Evolutionary conservation across 306 rosid genomes (phyloP), one percentile per base, ranked within the genome.

Genomic region (Mimosa bimucronata): DNA sequence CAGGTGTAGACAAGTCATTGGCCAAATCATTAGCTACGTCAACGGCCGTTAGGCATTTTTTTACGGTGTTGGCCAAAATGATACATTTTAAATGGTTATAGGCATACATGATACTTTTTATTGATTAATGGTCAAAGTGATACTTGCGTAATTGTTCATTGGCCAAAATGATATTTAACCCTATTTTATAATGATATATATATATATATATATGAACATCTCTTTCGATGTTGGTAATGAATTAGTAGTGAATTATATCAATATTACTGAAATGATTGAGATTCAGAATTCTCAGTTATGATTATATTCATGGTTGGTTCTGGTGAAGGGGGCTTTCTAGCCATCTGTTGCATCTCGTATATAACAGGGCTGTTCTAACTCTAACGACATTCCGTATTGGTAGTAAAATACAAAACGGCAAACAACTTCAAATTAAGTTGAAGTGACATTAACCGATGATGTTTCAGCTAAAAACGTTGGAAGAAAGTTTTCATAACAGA

Each of bases 401-500:
- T 13, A 25, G 13, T 6, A 70, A 70, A 44, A 44, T 0, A 70
- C 25, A 45, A 45, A 46, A 28, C 14, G 19, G 3, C 23, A n/a
- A 44, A 21, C 14, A 45, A 71, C 25, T 1, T 45, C 16, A 18
- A 29, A 46, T 13, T 7, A 37, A 5, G 31, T 67, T 67, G 73
- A 67, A 14, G 28, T 18, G 60, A 71, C 40, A 2, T 14, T 8
- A 42, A 41, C 37, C 21, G 1, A 4, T 52, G 38, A 7, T 70
- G 74, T 26, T 70, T 44, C 3, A 12, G 13, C 73, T 4, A 23
- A 12, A 69, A 69, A 41, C 2, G 7, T 9, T n/a, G 23, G 10
- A 87, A 40, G 10, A 86, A 53, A 28, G 29, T 46, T 53, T 19
- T 71, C 44, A 3, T 0, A 34, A n/a, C n/a, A 30, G 42, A 7